Conservation (phyloP, 176 grass and related monocot genomes). For the Rhynchospora breviuscula region DNA sequence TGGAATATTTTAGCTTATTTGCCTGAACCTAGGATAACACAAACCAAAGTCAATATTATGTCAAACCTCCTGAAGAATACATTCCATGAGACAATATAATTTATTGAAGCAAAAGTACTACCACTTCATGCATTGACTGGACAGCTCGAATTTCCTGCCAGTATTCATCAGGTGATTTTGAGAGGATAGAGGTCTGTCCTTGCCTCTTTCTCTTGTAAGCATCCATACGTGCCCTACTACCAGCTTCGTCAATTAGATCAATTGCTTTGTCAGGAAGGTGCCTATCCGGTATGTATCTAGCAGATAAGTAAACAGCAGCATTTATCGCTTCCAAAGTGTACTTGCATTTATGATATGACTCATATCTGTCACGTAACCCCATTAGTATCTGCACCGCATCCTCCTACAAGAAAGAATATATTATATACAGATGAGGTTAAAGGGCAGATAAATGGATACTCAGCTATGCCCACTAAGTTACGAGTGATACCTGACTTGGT, state of each 20-base stretch:
- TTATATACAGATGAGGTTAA: not conserved
- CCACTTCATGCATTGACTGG: constrained; percentile 83
- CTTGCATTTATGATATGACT: constrained; percentile 81
- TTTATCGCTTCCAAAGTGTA: constrained; percentile 80
- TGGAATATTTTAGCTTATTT: constrained; percentile 84
- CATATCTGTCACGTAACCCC: constrained; percentile 80
- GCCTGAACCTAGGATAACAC: constrained; percentile 42
- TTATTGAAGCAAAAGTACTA: constrained; percentile 20
- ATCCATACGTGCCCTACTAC: constrained; percentile 81
- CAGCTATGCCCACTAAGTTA: not conserved
- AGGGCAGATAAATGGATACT: not conserved
- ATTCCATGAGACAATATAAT: not conserved
- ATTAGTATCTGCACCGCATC: constrained; percentile 83
- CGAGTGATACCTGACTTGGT: constrained; percentile 62
- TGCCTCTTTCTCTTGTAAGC: constrained; percentile 88
- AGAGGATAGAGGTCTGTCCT: constrained; percentile 67
- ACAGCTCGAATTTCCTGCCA: constrained; percentile 97
- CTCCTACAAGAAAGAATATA: constrained; percentile 40
- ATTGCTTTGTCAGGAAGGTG: constrained; percentile 97
- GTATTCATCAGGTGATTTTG: constrained; percentile 81
- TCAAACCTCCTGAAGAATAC: not conserved
- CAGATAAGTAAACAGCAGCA: constrained; percentile 87
- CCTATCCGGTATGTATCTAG: constrained; percentile 93
- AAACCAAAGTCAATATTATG: constrained; percentile 15
- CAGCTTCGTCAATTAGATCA: constrained; percentile 97